Evolutionary conservation across 768 basidiomycete genomes (phyloP), one percentile per base, ranked within the genome.

Genomic region (Cytidiella melzeri): DNA sequence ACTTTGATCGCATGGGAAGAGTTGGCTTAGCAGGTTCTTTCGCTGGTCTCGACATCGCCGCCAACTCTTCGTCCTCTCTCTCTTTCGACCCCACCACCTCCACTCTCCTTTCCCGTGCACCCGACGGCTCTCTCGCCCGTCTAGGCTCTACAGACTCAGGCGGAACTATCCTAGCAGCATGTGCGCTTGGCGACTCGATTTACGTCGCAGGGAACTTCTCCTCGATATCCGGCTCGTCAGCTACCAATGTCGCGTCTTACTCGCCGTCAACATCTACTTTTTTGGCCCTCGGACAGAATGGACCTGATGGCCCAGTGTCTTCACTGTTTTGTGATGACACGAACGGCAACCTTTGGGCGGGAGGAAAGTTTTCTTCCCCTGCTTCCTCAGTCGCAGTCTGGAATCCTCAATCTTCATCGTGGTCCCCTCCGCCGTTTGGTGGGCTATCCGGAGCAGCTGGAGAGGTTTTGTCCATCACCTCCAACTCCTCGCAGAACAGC

Each of bases 1-100:
- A 64, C 47, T 64, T 61, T 40, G 50, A 61, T 43, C 58, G 57
- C 46, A 94, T 99, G 90, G 95, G 95, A 55, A 83, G 76, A 47
- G 92, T 97, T 43, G 92, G 83, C 49, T 74, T 97, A 37, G 83
- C 84, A 23, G 95, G 95, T 50, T 75, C 87, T 27, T 99, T 97
- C 62, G 78, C 86, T 20, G 95, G 93, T 40, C 72, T 99, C 53
- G 86, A 85, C 61, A 61, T 93, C 50, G 84, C 86, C 73, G 70
- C 80, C 61, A 78, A 69, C 52, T 77, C 70, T 50, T 65, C 79
- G 26, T 56, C 60, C 28, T 58, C 76, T 42, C 61, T 77, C 57
- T 61, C 80, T 27, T 84, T 87, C 64, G 83, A 92, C 66, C 73
- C 88, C 23, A 72, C 83, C 1, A 75, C 80, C 41, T 79, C 88